phyloP scores from a whole-genome alignment of 257 asterid species.

The Nicotiana noctiflora region DNA sequence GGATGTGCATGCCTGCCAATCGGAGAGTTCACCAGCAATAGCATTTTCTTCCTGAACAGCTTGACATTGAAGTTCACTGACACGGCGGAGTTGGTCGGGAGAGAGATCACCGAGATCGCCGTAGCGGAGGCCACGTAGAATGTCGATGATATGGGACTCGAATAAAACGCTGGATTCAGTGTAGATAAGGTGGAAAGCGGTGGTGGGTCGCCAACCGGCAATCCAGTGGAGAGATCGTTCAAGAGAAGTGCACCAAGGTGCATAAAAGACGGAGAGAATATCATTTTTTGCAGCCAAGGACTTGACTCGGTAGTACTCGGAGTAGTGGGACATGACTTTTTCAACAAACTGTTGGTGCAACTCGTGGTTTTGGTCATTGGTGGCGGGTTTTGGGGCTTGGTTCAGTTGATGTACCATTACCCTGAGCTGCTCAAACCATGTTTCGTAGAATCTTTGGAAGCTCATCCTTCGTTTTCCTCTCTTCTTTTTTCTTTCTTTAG shows the following conservation, averaged over 20 bases:
- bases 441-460: conserved; percentile 42
- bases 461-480: conserved; percentile 10
- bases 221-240: conserved; percentile 80
- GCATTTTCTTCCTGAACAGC: conserved; percentile 57
- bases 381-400: conserved; percentile 28
- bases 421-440: conserved; percentile 51
- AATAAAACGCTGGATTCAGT: conserved; percentile 71
- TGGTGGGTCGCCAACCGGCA: conserved; percentile 90
- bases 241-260: conserved; percentile 57
- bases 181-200: conserved; percentile 70
- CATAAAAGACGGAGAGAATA: conserved; percentile 37
- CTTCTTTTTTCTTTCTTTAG: not conserved
- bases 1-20: conserved; percentile 64
- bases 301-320: conserved; percentile 50
- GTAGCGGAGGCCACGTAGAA: conserved; percentile 50
- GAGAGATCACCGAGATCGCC: conserved; percentile 84
- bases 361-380: conserved; percentile 28
- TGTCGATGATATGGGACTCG: conserved; percentile 63
- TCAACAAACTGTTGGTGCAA: conserved; percentile 34
- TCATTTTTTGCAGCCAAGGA: conserved; percentile 33
- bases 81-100: conserved; percentile 58
- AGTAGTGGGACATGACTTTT: conserved; percentile 37
- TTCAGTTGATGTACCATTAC: conserved; percentile 34
- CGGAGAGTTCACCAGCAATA: conserved; percentile 44
- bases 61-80: conserved; percentile 75